These are phyloP conservation scores for Penicillium roqueforti DNA, from an alignment of 495 filamentous ascomycete genomes.

Conservation along the genomic window DNA sequence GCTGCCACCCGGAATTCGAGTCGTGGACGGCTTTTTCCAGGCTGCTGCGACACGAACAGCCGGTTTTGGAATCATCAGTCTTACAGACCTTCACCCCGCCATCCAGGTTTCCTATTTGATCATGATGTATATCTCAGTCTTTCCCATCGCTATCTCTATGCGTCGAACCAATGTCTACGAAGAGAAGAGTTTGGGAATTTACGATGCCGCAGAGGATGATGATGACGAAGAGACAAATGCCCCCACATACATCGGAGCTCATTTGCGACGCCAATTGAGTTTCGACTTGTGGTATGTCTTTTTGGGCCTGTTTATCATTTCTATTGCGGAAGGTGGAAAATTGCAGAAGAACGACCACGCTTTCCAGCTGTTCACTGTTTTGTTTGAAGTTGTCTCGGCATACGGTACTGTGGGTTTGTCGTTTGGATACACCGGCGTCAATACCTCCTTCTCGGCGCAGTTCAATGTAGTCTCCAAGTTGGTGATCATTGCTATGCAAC, in stretches of 20 bases:
- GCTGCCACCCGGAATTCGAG: slow-evolving; percentile 60
- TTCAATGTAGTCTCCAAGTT: slow-evolving; percentile 82
- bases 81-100: slow-evolving; percentile 76
- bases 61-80: slow-evolving; percentile 74
- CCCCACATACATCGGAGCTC: slow-evolving; percentile 77
- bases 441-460: slow-evolving; percentile 74
- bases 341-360: slow-evolving; percentile 55
- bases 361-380: slow-evolving; percentile 75
- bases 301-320: slow-evolving; percentile 80
- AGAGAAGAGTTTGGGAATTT: slow-evolving; percentile 86
- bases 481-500: slow-evolving; percentile 88
- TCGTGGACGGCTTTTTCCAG: slow-evolving; percentile 84
- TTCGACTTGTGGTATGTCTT: slow-evolving; percentile 97
- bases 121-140: slow-evolving; percentile 99
- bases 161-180: slow-evolving; percentile 96
- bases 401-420: slow-evolving; percentile 94
- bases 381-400: slow-evolving; percentile 89
- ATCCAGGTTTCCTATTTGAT: slow-evolving; percentile 93
- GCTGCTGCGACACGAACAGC: slow-evolving; percentile 82
- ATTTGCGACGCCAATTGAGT: slow-evolving; percentile 83
- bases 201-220: slow-evolving; percentile 45
- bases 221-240: slow-evolving; percentile 44
- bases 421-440: slow-evolving; percentile 69
- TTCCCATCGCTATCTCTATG: slow-evolving; percentile 91
- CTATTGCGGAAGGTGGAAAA: slow-evolving; percentile 70